Base-by-base conservation (phyloP, 2,329 filamentous ascomycete genomes). In the Colletotrichum gloeosporioides region DNA sequence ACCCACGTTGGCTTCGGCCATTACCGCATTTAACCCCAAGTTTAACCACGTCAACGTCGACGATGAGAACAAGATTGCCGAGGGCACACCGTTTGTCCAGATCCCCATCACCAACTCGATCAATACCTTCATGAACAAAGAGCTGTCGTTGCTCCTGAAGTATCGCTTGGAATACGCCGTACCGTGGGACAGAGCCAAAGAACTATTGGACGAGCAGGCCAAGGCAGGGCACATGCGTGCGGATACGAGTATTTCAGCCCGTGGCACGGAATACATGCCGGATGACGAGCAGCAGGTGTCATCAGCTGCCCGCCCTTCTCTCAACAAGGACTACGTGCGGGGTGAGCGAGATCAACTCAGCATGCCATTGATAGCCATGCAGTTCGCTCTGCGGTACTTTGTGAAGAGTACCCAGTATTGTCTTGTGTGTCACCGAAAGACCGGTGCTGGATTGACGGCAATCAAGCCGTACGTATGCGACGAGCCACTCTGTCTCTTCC, bases 341-440 rank as follows among this genome's bases (percentile, higher is more conserved):
- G 13, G 49, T 15, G 57, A 59, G 27, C 59, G 53, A 25, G 39
- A 65, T 13, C 62, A 77, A 36, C 79, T 86, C 39, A 92, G 90
- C 62, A 84, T 92, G 44, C 89, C 90, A 3, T 83, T 93, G 32
- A 78, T 91, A 32, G 88, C 90, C 2, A 95, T 95, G 89, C 94
- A 98, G 78, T 97, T 96, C 79, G 89, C 92, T 0, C 87, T 98
- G 31, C 92, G 93, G 2, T 94, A 96, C 80, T 92, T 98, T 76
- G 90, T 94, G 9, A 93, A 92, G 75, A 98, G 95, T 82, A 95
- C 95, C 0, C 93, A 97, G 70, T 98, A 96, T 83, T 98, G 96
- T 83, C 89, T 98, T 71, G 92, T 96, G 29, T 98, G 96, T 80
- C 95, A 98, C 83, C 90, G 90, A 78, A 93, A 90, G 78, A 57